Base-by-base conservation (phyloP, 805 yeast species). In the Sugiyamaella marilandica region DNA sequence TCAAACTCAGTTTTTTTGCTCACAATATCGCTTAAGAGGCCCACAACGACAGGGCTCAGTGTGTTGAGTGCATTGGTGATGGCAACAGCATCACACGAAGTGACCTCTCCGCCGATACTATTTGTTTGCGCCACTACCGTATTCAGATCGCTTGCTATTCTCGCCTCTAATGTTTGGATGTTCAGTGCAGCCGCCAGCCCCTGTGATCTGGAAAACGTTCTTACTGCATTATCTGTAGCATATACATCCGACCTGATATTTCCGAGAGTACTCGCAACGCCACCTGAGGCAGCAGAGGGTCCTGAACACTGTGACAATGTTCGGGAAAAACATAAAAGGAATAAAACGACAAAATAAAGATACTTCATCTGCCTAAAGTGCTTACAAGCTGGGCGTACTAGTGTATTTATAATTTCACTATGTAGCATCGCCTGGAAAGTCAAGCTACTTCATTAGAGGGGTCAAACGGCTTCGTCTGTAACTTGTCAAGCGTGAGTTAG, bases 181-280 rank as follows among this genome's bases (percentile, higher is more conserved):
- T 47, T 53, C 9, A 64, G 59, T 18, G 67, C 68, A 37, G 62
- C 67, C 14, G n/a, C 31, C 21, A 64, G 54, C 35, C 68, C 67
- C 21, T 54, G 55, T 10, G 53, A 39, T 18, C 19, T 19, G 11
- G 16, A 18, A 31, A 53, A 55, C n/a, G 45, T 24, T 48, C 48
- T 39, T 45, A 47, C 53, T 5, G 26, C 34, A 14, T 48, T 36
- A 36, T 47, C 58, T 34, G 46, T 53, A 26, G 33, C 14, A 26
- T 21, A 29, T 29, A 47, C 36, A 39, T 55, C 58, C 18, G 35
- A 16, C n/a, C 33, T 10, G 37, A 45, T 48, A 34, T 39, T 37
- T 13, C 11, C 55, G 51, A 51, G 34, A 29, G 50, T 41, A 21
- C 62, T 26, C 10, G 21, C 36, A 10, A 50, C 19, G 9, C 36